These are phyloP conservation scores for Miamiensis avidus DNA, from an alignment of 169 alveolate genomes.

Conservation along the genomic window DNA sequence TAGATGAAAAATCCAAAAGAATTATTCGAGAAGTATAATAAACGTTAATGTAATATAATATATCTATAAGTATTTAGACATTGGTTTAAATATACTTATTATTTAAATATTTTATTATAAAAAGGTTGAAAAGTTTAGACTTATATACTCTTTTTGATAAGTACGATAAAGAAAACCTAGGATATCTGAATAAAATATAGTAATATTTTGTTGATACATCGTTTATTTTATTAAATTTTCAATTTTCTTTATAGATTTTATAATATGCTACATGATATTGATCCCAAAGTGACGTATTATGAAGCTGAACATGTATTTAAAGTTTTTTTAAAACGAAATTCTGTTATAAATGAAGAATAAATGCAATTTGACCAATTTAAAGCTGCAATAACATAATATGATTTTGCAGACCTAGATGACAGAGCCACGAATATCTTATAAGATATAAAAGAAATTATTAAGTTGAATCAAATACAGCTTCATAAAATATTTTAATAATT, in stretches of 20 bases:
- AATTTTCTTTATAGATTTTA: conserved; percentile 1
- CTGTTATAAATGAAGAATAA: neutral
- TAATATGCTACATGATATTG: conserved; percentile 2
- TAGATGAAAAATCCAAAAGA: conserved; percentile 26
- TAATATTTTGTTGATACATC: no score
- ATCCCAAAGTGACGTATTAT: conserved; percentile 24
- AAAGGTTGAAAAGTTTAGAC: conserved; percentile 13
- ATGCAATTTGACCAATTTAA: conserved; percentile 1
- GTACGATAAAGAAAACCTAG: conserved; percentile 12
- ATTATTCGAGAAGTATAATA: conserved; percentile 22
- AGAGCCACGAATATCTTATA: conserved; percentile 15
- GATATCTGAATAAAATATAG: conserved; percentile 2
- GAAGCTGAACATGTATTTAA: conserved; percentile 25
- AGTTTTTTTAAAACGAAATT: neutral
- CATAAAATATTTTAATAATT: no score
- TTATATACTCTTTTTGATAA: conserved; percentile 9
- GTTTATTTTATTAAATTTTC: no score
- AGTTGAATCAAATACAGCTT: no score
- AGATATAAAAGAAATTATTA: conserved; percentile 40
- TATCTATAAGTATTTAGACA: no score
- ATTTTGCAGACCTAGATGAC: conserved; percentile 28
- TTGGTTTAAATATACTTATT: no score
- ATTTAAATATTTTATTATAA: neutral
- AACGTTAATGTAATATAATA: neutral
- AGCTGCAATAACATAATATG: conserved; percentile 5